Evolutionary conservation across 1,284 basidiomycete genomes (phyloP).

Genomic region (Fomitopsis palustris): DNA sequence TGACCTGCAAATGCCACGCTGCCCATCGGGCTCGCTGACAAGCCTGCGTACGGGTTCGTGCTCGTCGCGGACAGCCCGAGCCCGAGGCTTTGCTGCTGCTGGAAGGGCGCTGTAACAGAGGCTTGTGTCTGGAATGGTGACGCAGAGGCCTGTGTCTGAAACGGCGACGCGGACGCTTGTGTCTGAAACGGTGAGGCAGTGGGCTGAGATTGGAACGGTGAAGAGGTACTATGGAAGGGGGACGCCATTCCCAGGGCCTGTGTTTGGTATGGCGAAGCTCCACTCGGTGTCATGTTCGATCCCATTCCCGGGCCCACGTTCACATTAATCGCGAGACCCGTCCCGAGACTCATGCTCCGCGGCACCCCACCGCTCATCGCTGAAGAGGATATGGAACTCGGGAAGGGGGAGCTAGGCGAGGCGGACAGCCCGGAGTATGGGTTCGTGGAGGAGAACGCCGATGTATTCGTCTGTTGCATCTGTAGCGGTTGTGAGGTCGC

Average conservation of each 20-base stretch:
- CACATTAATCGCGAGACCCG: slow-evolving; percentile 14
- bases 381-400: slow-evolving; percentile 15
- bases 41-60: slow-evolving; percentile 7
- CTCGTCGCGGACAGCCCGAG: slow-evolving; percentile 2
- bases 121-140: not conserved
- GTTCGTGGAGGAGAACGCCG: slow-evolving; percentile 16
- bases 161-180: slow-evolving; percentile 11
- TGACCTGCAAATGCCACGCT: slow-evolving; percentile 11
- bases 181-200: slow-evolving; percentile 5
- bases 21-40: slow-evolving; percentile 1
- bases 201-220: not conserved
- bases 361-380: slow-evolving; percentile 16
- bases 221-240: not conserved
- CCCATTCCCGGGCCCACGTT: slow-evolving; percentile 3
- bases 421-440: slow-evolving; percentile 23
- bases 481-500: slow-evolving; percentile 27
- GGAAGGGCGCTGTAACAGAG: not conserved
- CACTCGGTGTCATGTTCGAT: not conserved
- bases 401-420: slow-evolving; percentile 24
- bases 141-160: slow-evolving; percentile 10
- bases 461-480: slow-evolving; percentile 12
- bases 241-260: not conserved
- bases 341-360: slow-evolving; percentile 25
- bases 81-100: not conserved
- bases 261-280: slow-evolving; percentile 5